Base-by-base conservation (phyloP, 768 basidiomycete genomes). In the Suillus fuscotomentosus region DNA sequence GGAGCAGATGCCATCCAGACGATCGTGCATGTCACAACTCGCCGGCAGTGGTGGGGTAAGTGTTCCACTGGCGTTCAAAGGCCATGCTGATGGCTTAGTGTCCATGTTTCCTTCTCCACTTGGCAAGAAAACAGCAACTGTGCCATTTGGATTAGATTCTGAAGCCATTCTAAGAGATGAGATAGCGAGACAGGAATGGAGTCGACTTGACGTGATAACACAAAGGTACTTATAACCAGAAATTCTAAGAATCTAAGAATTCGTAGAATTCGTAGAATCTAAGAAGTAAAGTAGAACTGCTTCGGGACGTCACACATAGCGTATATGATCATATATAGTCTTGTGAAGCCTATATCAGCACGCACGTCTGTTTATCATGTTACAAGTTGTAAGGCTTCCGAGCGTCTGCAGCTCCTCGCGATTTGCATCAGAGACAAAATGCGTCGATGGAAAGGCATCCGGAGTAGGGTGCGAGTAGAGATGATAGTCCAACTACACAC, bases 391-490 rank as follows among this genome's bases (percentile, higher is more conserved):
- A 3, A 27, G 27, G 2, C 27, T 27, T 27, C 27, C 27, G 27
- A 27, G 27, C 27, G 27, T 62, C 73, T 73, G 83, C n/a, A 87
- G 73, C 55, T 86, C 84, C 66, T 85, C 84, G 50, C 88, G 89
- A 20, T 88, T 79, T 27, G 83, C 82, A 70, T 95, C 92, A n/a
- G 95, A 90, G 56, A 97, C 83, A 78, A 97, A 98, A 72, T 96
- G 94, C 39, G 83, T 80, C n/a, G 83, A 73, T 69, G 83, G 71
- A 72, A 90, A 80, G 63, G 81, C 71, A 66, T 84, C 77, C 51
- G 90, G 80, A 71, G 90, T 80, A 69, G 84, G 84, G 2, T 86
- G 84, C 4, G 92, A 89, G 79, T 99, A 99, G 38, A 98, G 83
- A 68, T 98, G 94, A 72, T 99, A 95, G 72, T 97, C 88, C 54